These are phyloP conservation scores for Fusarium citri DNA, from an alignment of 2,329 filamentous ascomycete species.

Conservation along the genomic window DNA sequence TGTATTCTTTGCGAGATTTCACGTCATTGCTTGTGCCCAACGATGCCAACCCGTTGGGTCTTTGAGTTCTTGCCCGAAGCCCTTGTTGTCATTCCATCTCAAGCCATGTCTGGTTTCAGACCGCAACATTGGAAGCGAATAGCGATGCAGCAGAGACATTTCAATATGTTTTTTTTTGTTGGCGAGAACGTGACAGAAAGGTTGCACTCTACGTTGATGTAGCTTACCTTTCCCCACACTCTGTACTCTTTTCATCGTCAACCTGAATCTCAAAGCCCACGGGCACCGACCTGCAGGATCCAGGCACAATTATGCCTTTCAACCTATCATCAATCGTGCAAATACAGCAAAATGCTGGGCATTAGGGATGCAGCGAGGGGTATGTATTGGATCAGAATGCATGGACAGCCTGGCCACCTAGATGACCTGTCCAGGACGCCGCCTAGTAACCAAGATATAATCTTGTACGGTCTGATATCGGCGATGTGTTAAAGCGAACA, in stretches of 20 bases:
- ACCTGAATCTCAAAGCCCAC: constrained; percentile 38
- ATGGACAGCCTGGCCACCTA: constrained; percentile 34
- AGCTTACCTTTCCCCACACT: constrained; percentile 36
- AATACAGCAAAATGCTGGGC: constrained; percentile 5
- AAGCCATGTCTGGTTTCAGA: constrained; percentile 14
- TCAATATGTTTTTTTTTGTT: constrained; percentile 4
- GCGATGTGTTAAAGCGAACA: neutral
- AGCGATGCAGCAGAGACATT: constrained; percentile 32
- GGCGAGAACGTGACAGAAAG: constrained; percentile 19
- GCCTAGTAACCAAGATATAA: neutral
- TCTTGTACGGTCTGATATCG: neutral
- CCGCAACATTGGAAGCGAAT: constrained; percentile 27
- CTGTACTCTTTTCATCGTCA: constrained; percentile 37
- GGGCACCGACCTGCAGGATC: constrained; percentile 34
- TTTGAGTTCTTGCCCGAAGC: constrained; percentile 12
- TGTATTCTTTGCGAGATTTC: constrained; percentile 1
- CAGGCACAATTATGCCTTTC: constrained; percentile 42
- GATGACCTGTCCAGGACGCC: constrained; percentile 31
- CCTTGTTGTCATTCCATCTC: constrained; percentile 15
- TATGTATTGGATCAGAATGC: constrained; percentile 27
- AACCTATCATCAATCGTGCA: constrained; percentile 20
- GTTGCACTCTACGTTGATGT: constrained; percentile 39
- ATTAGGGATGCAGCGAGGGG: constrained; percentile 40
- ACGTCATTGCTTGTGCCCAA: constrained; percentile 34
- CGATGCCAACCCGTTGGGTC: constrained; percentile 14